phyloP scores from a whole-genome alignment of 2,329 filamentous ascomycete genomes.

The Atkinsonella hypoxylon region DNA sequence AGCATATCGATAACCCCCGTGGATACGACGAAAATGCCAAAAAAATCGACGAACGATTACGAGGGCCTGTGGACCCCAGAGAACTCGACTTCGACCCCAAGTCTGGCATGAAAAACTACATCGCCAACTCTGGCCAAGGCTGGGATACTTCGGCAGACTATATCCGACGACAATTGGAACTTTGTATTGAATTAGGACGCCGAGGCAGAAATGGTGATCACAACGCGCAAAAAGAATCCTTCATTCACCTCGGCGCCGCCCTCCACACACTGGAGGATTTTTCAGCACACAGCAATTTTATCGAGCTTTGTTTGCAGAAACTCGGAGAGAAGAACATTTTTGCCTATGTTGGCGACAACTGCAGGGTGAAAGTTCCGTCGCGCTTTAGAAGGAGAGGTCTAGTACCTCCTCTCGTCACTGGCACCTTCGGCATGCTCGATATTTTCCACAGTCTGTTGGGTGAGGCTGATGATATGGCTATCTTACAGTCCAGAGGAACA shows the following conservation, averaged over 20 bases:
- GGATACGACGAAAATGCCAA: conserved; percentile 62
- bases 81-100: conserved; percentile 57
- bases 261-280: conserved; percentile 60
- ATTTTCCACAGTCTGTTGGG: conserved; percentile 54
- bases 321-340: conserved; percentile 57
- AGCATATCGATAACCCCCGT: conserved; percentile 60
- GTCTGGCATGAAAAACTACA: conserved; percentile 94
- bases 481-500: conserved; percentile 39
- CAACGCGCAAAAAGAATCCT: conserved; percentile 47
- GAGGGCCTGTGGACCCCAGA: conserved; percentile 23
- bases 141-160: conserved; percentile 84
- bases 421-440: conserved; percentile 41
- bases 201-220: conserved; percentile 51
- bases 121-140: conserved; percentile 59
- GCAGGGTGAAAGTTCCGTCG: conserved; percentile 31
- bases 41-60: conserved; percentile 51
- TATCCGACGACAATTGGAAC: conserved; percentile 54
- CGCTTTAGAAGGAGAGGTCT: conserved; percentile 34
- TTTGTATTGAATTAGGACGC: conserved; percentile 60
- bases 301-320: conserved; percentile 58
- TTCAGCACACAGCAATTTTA: conserved; percentile 62
- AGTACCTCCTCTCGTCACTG: conserved; percentile 59
- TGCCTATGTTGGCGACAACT: conserved; percentile 23
- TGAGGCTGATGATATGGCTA: conserved; percentile 41
- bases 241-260: conserved; percentile 58